Evolutionary conservation across 805 yeast species (phyloP).

Genomic region (Hanseniaspora mollemarum): DNA sequence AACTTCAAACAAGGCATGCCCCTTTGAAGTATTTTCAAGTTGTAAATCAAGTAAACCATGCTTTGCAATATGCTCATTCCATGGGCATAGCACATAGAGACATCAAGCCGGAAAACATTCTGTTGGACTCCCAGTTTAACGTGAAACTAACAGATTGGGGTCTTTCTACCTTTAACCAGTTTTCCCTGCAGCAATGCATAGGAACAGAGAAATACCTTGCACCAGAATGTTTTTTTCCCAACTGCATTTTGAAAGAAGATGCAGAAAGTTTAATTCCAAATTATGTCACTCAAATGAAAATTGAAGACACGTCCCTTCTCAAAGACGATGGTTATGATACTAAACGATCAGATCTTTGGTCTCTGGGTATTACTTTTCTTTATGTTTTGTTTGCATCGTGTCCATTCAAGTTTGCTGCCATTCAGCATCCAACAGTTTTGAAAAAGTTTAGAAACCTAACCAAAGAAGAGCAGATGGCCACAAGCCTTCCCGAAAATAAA

Average conservation of each 20-base stretch:
- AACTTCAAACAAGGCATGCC: conserved; percentile 14
- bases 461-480: conserved; percentile 4
- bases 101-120: conserved; percentile 61
- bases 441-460: not conserved
- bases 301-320: not conserved
- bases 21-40: conserved; percentile 29
- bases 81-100: conserved; percentile 57
- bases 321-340: conserved; percentile 44
- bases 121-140: conserved; percentile 40
- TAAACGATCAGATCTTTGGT: conserved; percentile 75
- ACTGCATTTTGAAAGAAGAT: conserved; percentile 30
- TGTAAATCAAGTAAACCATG: conserved; percentile 41
- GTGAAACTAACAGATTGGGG: conserved; percentile 70
- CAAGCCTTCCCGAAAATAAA: conserved; percentile 16
- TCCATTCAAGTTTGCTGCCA: conserved; percentile 67
- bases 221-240: conserved; percentile 56
- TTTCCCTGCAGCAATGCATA: conserved; percentile 29
- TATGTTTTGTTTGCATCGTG: conserved; percentile 72
- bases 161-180: conserved; percentile 35
- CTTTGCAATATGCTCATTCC: conserved; percentile 45
- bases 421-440: conserved; percentile 42
- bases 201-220: conserved; percentile 91
- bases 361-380: conserved; percentile 68
- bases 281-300: conserved; percentile 3
- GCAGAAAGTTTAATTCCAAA: conserved; percentile 25